Evolutionary conservation across 108 stramenopile species (phyloP).

Genomic region (Nannochloropsis salina): DNA sequence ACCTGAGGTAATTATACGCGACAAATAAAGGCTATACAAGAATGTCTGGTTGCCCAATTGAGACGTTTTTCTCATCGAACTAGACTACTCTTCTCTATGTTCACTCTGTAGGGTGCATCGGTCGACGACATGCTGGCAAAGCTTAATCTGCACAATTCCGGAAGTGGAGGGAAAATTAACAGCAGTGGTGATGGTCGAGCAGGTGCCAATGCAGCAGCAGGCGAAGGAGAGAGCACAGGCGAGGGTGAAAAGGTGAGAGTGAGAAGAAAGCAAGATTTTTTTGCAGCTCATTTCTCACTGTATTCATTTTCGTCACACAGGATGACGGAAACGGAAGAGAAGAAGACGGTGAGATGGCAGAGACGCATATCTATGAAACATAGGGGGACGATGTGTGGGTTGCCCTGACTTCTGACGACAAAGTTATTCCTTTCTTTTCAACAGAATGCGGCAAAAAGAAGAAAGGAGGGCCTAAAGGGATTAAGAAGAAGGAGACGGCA

Average conservation of each 20-base stretch:
- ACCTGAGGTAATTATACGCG: constrained; percentile 32
- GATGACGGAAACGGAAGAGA: not conserved
- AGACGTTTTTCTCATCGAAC: too few species aligned
- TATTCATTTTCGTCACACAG: not conserved
- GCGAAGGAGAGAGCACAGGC: not conserved
- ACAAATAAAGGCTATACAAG: constrained; percentile 38
- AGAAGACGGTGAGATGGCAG: not conserved
- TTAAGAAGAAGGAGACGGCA: constrained; percentile 56
- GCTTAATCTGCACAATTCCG: constrained; percentile 18
- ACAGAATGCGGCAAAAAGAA: constrained; percentile 30
- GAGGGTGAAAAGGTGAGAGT: not conserved
- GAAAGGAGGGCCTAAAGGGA: constrained; percentile 69
- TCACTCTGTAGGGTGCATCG: not conserved
- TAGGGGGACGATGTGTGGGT: too few species aligned
- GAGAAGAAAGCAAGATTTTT: not conserved
- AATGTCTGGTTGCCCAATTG: too few species aligned
- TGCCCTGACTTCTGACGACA: too few species aligned
- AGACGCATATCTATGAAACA: too few species aligned
- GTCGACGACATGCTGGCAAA: not conserved
- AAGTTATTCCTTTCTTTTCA: not conserved
- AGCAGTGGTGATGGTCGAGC: not conserved
- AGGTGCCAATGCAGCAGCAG: not conserved
- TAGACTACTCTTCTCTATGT: not conserved
- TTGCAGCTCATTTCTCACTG: not conserved
- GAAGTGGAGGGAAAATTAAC: constrained; percentile 25